Evolutionary conservation across 1,284 basidiomycete species (phyloP).

Genomic region (Puccinia brachypodii): DNA sequence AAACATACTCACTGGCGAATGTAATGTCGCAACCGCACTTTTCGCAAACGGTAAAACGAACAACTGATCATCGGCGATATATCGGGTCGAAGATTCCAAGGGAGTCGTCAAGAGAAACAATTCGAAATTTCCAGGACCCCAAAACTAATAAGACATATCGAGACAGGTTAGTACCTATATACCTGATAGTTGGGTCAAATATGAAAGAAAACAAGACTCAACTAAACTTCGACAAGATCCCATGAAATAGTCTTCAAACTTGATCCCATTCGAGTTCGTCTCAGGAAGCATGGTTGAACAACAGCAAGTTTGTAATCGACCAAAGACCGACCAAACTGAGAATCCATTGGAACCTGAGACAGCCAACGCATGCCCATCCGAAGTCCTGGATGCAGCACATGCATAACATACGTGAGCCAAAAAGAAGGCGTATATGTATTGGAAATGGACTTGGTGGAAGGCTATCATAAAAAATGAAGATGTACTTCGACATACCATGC

Average conservation of each 20-base stretch:
- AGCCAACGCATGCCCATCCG: constrained; percentile 95
- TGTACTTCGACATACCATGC: constrained; percentile 25
- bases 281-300: constrained; percentile 56
- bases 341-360: constrained; percentile 87
- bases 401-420: no score
- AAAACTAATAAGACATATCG: constrained; percentile 56
- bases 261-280: constrained; percentile 67
- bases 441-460: background rate
- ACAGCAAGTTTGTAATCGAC: constrained; percentile 74
- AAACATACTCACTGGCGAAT: constrained; percentile 67
- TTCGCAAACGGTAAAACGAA: constrained; percentile 91
- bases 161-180: background rate
- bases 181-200: background rate
- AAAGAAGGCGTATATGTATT: background rate
- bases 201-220: constrained; percentile 23
- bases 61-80: constrained; percentile 62
- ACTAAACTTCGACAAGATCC: constrained; percentile 51
- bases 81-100: background rate
- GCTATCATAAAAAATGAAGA: constrained; percentile 7
- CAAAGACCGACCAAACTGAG: constrained; percentile 87
- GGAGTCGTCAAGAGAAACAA: constrained; percentile 29
- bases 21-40: constrained; percentile 85
- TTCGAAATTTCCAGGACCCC: constrained; percentile 46
- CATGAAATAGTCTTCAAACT: constrained; percentile 60
- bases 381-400: constrained; percentile 62